Evolutionary conservation across 2,329 filamentous ascomycete genomes (phyloP), one percentile per base, ranked within the genome.

Genomic region (Chaetomium sp.): DNA sequence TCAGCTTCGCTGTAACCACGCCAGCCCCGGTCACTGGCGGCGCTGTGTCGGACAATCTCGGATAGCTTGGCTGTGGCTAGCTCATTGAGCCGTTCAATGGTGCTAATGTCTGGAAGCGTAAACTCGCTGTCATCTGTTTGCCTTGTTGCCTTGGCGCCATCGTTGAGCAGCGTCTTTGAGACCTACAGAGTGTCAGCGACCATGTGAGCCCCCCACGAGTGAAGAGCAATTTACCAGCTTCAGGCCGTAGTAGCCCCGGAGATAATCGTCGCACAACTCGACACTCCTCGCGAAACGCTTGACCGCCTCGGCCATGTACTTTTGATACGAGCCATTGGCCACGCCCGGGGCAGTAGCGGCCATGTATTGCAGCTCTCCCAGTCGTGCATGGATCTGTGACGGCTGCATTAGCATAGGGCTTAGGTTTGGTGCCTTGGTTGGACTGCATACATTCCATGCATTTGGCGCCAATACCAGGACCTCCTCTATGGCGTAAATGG

Each of bases 171-270:
- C 69, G 79, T 80, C 65, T 81, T 79, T 9, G 83, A 83, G 19
- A 80, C 79, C 83, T 85, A 65, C 29, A 51, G 29, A 57, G 5
- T 2, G 70, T 73, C 75, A 78, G 66, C 72, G 56, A 19, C 53
- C 29, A 45, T 65, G 45, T 45, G 58, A 62, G 29, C 54, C 35
- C 8, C 21, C 9, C 19, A 25, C 13, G 4, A 59, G 27, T 16
- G 29, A 25, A 21, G 31, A 31, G 8, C 7, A 25, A 23, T 85
- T 72, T 77, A 93, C 89, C 77, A 93, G 76, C 75, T 94, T 95
- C 65, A 99, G 80, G 7, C 95, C 95, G 77, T 97, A 98, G 76
- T 93, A 96, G 1, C 93, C 95, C 67, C 95, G 87, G 67, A 98
- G 78, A 75, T 97, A 98, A 74, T 93, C 88, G 71, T 97, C 91